Evolutionary conservation across 2,329 filamentous ascomycete genomes (phyloP).

Genomic region (Gnomoniopsis smithogilvyi): DNA sequence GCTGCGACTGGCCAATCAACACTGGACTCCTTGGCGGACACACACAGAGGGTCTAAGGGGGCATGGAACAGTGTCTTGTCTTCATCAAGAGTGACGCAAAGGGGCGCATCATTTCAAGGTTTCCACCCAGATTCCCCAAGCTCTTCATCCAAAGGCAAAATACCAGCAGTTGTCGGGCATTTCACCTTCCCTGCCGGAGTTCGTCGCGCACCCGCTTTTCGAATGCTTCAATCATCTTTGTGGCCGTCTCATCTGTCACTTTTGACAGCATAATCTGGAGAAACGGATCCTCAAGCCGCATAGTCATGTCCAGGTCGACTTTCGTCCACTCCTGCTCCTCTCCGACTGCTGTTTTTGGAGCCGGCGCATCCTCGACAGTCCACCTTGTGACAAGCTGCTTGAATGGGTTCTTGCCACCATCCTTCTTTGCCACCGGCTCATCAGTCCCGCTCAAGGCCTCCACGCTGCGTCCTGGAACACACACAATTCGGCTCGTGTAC

Average conservation of each 20-base stretch:
- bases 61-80: too few relatives aligned
- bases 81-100: too few relatives aligned
- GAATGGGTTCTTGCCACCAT: conserved; percentile 40
- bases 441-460: conserved; percentile 70
- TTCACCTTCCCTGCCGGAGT: conserved; percentile 30
- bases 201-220: conserved; percentile 71
- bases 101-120: too few relatives aligned
- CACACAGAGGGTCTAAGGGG: too few relatives aligned
- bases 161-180: neutral
- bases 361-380: conserved; percentile 50
- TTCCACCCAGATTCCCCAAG: too few relatives aligned
- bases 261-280: conserved; percentile 79
- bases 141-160: neutral
- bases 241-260: conserved; percentile 79
- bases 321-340: conserved; percentile 53
- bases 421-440: conserved; percentile 37
- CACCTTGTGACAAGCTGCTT: conserved; percentile 67
- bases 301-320: conserved; percentile 74
- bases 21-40: too few relatives aligned
- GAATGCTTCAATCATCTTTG: conserved; percentile 90
- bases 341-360: conserved; percentile 23
- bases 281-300: conserved; percentile 83
- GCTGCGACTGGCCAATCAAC: too few relatives aligned
- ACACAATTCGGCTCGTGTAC: conserved; percentile 78
- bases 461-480: conserved; percentile 67